Evolutionary conservation across 192 early-diverging fungal species (phyloP).

Genomic region (Podila clonocystis): DNA sequence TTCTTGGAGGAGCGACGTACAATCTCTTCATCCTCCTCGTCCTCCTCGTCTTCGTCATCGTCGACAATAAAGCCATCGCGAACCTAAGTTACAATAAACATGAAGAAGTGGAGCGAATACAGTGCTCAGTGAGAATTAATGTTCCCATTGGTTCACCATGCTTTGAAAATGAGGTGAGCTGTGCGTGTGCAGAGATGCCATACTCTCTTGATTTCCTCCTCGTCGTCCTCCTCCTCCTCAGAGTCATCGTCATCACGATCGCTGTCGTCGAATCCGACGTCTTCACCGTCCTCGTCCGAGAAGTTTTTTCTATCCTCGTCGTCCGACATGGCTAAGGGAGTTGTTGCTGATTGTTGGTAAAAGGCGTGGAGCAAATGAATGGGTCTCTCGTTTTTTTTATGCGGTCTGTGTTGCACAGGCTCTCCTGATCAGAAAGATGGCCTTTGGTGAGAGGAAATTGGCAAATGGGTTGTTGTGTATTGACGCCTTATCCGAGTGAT

Average conservation of each 20-base stretch:
- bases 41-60: conserved; percentile 75
- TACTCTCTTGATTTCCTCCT: conserved; percentile 52
- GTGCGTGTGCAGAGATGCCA: not conserved
- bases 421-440: too few relatives aligned
- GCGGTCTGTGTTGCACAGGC: too few relatives aligned
- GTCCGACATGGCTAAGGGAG: conserved; percentile 39
- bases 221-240: conserved; percentile 61
- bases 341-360: not conserved
- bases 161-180: not conserved
- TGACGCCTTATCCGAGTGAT: too few relatives aligned
- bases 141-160: not conserved
- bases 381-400: not conserved
- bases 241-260: conserved; percentile 73
- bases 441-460: too few relatives aligned
- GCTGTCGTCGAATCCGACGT: conserved; percentile 69
- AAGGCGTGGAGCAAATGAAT: not conserved
- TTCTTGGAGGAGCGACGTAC: conserved; percentile 39
- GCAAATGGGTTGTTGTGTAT: too few relatives aligned
- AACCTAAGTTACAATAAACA: conserved; percentile 35
- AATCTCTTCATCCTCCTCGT: conserved; percentile 59
- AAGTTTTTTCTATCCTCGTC: conserved; percentile 60
- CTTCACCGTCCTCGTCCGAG: conserved; percentile 66
- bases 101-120: not conserved
- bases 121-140: not conserved
- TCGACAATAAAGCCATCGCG: conserved; percentile 80